A percentile compares a stretch with the other conserved stretches of the same genome.
These are phyloP conservation scores for Dryas octopetala DNA, from an alignment of 306 rosid species.

Conservation along the genomic window DNA sequence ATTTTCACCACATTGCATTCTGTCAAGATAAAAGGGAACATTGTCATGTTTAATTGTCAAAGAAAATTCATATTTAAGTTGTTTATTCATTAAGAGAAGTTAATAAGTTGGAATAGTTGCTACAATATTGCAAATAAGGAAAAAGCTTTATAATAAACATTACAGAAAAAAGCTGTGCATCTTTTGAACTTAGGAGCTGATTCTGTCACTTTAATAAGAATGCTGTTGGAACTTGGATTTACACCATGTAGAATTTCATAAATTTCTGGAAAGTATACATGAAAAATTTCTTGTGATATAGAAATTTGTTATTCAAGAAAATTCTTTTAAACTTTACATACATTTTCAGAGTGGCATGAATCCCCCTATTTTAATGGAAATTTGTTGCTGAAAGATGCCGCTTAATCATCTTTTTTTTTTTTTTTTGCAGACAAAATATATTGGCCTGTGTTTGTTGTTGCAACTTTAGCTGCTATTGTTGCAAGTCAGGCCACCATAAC, in stretches of 20 bases:
- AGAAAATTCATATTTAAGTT: too few relatives aligned
- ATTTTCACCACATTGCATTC: too few relatives aligned
- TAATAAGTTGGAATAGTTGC: too few relatives aligned
- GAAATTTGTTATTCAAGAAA: not conserved
- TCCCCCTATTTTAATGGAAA: not conserved
- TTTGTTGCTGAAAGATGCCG: constrained; percentile 25
- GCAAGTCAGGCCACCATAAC: constrained; percentile 94
- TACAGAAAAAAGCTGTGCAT: not conserved
- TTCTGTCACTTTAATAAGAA: not conserved
- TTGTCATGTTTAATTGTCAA: too few relatives aligned
- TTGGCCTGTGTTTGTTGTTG: constrained; percentile 90
- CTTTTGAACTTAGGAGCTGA: not conserved
- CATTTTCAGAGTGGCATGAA: not conserved
- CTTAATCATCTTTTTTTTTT: constrained; percentile 10
- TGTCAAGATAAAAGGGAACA: too few relatives aligned
- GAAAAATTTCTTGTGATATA: not conserved
- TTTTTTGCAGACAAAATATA: constrained; percentile 57
- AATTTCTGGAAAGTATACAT: not conserved
- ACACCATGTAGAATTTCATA: not conserved
- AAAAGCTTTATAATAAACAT: too few relatives aligned
- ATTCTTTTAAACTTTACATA: not conserved
- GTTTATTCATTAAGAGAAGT: too few relatives aligned
- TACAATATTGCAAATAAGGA: too few relatives aligned
- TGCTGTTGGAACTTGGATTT: not conserved
- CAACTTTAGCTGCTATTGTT: constrained; percentile 90